These are phyloP conservation scores for Aspergillus eucalypticola DNA, from an alignment of 2,329 filamentous ascomycete species.

Conservation along the genomic window DNA sequence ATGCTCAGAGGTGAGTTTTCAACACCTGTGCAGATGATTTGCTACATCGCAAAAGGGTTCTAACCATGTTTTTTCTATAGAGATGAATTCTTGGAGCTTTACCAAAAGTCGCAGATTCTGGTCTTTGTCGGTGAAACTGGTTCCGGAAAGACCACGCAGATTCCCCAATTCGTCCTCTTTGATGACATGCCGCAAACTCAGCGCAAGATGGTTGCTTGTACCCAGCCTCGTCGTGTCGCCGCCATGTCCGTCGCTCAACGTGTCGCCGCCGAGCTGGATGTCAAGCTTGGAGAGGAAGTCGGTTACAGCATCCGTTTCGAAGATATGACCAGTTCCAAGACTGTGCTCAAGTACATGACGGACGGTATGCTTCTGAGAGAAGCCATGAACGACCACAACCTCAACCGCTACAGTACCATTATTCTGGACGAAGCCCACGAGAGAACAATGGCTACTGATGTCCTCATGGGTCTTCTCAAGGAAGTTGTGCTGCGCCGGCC, in stretches of 20 bases:
- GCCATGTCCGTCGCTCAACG: slow-evolving; percentile 98
- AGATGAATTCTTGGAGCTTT: slow-evolving; percentile 89
- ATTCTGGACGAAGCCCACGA: slow-evolving; percentile 99
- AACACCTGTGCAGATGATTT: not conserved
- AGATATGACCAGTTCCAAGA: slow-evolving; percentile 84
- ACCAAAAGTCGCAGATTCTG: slow-evolving; percentile 91
- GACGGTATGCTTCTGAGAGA: slow-evolving; percentile 97
- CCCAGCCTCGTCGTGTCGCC: slow-evolving; percentile 93
- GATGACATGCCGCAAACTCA: slow-evolving; percentile 88
- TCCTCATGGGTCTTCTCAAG: slow-evolving; percentile 94
- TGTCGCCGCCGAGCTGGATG: slow-evolving; percentile 96
- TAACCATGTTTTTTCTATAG: slow-evolving; percentile 42
- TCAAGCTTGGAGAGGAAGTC: slow-evolving; percentile 87
- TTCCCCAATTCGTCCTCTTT: slow-evolving; percentile 96
- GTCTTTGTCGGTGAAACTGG: slow-evolving; percentile 99
- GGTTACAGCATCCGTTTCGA: slow-evolving; percentile 99
- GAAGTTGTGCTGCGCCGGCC: slow-evolving; percentile 77
- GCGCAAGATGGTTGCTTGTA: slow-evolving; percentile 92
- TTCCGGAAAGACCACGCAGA: slow-evolving; percentile 99
- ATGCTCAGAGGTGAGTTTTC: slow-evolving; percentile 74
- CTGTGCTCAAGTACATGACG: slow-evolving; percentile 98
- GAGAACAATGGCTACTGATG: slow-evolving; percentile 93
- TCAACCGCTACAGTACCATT: slow-evolving; percentile 92
- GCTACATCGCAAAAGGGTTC: not conserved
- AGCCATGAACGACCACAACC: slow-evolving; percentile 91